Conservation (phyloP, 169 alveolate genomes). For the Toxoplasma gondii region DNA sequence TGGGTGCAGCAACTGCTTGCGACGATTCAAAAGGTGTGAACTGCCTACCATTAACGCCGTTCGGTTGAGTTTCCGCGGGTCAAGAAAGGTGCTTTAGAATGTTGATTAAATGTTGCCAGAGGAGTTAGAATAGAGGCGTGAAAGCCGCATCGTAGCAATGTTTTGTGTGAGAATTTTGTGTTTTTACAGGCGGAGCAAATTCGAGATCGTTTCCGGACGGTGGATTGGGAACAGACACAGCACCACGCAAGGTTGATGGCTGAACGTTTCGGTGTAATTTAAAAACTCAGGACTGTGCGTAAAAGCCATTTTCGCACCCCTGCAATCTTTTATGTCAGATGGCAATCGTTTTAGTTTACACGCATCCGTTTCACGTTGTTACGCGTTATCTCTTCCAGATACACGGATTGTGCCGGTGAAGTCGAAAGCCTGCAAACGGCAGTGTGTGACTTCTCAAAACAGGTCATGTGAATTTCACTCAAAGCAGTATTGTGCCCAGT, state of each 20-base stretch:
- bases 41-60: neutral
- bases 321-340: too few relatives aligned
- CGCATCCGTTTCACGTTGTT: too few relatives aligned
- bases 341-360: neutral
- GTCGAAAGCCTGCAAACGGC: too few relatives aligned
- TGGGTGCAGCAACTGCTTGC: conserved; percentile 32
- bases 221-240: conserved; percentile 30
- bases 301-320: too few relatives aligned
- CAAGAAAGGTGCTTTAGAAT: neutral
- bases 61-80: neutral
- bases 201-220: neutral
- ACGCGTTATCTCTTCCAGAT: too few relatives aligned
- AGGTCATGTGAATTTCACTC: too few relatives aligned
- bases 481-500: too few relatives aligned
- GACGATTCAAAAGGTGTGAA: neutral
- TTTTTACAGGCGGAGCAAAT: neutral
- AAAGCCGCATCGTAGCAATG: neutral
- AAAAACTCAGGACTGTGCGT: neutral
- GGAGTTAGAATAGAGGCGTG: neutral
- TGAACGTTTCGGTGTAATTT: neutral
- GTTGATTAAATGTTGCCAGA: neutral
- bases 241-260: conserved; percentile 1
- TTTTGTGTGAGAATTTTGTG: neutral
- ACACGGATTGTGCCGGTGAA: too few relatives aligned
- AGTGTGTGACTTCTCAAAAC: too few relatives aligned